Base-by-base conservation (phyloP, 139 green algal species). In the Dunaliella sp. region DNA sequence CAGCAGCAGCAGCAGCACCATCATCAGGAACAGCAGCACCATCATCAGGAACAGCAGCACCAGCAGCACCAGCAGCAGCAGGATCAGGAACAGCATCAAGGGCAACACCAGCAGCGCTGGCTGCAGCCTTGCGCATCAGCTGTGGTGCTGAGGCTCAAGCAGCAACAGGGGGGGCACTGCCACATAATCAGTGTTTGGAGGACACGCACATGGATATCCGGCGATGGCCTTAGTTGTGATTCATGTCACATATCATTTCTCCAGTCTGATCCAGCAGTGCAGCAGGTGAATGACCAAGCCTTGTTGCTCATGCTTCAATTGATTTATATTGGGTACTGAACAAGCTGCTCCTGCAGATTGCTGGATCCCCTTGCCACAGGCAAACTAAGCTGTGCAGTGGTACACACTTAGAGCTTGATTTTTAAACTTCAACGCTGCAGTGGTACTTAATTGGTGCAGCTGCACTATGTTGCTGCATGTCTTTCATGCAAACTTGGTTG, bases 11-110 rank as follows among this genome's bases (percentile, higher is more conserved):
- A 76, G 36, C 48, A 83, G 1, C 36, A 83, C 3, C 35, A 81
- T 26, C 77, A 86, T 1, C 38, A 75, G 3, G 30, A 36, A 1
- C 2, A 85, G 28, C 48, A 78, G 38, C 1, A 78, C 59, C 37
- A 34, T 37, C 28, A 86, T 38, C 83, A 78, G 72, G 36, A 58
- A 36, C 83, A 86, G 38, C 38, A 37, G 38, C 36, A 75, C 57
- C 73, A 22, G 33, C 82, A 72, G 58, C 33, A 73, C 2, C 32
- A 80, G 57, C 57, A 79, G 21, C 36, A 65, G 33, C 34, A 65
- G 58, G 38, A 85, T 34, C n/a, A 80, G 58, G 58, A 37, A 38
- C 80, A 84, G 36, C 28, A 26, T 3, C 80, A 65, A 2, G 1
- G 24, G 3, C 30, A 75, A 30, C 36, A 74, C 2, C 35, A 74